Conservation (phyloP, 2,329 filamentous ascomycete species). For the Colletotrichum costaricense region DNA sequence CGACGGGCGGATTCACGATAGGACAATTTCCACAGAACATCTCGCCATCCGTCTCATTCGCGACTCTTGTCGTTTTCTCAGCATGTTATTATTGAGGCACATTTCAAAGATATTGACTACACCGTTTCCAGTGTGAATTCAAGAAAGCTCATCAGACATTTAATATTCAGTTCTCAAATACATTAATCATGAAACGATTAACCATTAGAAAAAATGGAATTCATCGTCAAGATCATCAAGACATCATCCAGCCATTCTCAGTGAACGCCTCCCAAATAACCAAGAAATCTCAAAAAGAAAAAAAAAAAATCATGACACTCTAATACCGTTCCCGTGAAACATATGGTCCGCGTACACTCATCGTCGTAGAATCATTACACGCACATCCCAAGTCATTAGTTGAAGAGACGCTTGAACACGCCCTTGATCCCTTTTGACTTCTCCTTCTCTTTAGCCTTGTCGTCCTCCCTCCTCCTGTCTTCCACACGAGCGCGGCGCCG, state of each 20-base stretch:
- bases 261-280: not conserved
- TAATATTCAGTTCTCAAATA: constrained; percentile 1
- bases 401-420: constrained; percentile 52
- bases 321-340: not conserved
- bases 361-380: constrained; percentile 32
- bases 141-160: not conserved
- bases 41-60: not conserved
- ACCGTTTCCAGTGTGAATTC: too few species aligned
- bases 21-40: not conserved
- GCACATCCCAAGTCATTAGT: constrained; percentile 33
- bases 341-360: constrained; percentile 48
- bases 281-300: not conserved
- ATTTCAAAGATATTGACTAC: not conserved
- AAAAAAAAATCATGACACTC: not conserved
- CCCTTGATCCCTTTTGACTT: constrained; percentile 47
- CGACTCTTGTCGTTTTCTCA: not conserved
- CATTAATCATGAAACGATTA: constrained; percentile 18
- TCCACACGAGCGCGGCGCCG: constrained; percentile 44
- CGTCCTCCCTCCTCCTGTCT: constrained; percentile 37
- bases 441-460: constrained; percentile 38
- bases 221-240: not conserved
- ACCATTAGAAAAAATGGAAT: not conserved
- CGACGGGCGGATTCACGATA: not conserved
- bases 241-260: not conserved
- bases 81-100: not conserved